These are phyloP conservation scores for Flaveria brownii DNA, from an alignment of 129 eudicot species.

Conservation along the genomic window DNA sequence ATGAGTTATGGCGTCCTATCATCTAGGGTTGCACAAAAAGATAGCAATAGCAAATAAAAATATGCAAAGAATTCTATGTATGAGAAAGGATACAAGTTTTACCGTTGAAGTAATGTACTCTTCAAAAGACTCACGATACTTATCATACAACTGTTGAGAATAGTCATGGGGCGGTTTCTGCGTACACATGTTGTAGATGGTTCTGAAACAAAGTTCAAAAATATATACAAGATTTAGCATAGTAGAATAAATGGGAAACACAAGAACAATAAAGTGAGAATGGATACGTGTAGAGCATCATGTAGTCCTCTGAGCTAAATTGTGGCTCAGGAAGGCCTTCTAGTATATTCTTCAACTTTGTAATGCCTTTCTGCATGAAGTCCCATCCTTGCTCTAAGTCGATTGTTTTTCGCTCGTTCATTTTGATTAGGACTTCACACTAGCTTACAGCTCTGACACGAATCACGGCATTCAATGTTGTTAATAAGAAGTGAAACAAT, in stretches of 20 bases:
- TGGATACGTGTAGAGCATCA: constrained; percentile 92
- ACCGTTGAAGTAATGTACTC: constrained; percentile 80
- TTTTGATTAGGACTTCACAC: constrained; percentile 35
- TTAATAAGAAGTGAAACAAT: background rate
- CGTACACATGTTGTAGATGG: constrained; percentile 90
- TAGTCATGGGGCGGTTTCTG: constrained; percentile 95
- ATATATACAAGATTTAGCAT: constrained; percentile 3
- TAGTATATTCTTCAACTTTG: constrained; percentile 76
- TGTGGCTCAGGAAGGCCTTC: constrained; percentile 96
- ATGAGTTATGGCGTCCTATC: background rate
- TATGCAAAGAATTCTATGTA: background rate
- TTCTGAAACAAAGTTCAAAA: constrained; percentile 47
- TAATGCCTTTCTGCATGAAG: constrained; percentile 85
- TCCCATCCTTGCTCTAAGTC: constrained; percentile 97
- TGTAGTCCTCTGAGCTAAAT: constrained; percentile 93
- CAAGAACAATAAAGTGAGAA: background rate
- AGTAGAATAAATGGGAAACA: background rate
- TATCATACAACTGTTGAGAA: constrained; percentile 86
- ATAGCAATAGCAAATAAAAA: background rate
- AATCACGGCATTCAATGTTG: constrained; percentile 18
- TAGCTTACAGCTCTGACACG: constrained; percentile 20
- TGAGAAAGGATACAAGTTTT: constrained; percentile 18
- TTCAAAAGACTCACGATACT: constrained; percentile 75
- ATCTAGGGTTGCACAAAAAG: background rate
- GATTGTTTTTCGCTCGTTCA: constrained; percentile 74